These are phyloP conservation scores for Piper betle DNA, from an alignment of 164 flowering plant genomes.

Conservation along the genomic window DNA sequence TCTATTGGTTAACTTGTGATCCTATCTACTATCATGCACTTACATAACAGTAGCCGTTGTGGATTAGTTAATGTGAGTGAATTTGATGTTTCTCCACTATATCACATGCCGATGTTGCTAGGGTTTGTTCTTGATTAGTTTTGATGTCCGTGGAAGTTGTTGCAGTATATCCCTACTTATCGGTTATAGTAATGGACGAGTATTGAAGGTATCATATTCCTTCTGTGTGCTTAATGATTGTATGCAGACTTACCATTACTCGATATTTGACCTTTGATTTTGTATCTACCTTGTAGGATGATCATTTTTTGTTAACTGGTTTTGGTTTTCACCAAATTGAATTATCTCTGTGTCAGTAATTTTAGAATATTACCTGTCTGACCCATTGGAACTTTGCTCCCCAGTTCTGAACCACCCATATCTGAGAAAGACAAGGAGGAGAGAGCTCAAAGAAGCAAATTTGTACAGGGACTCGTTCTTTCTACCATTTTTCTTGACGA, in stretches of 20 bases:
- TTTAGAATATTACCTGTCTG: background rate
- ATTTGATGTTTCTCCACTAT: too few relatives aligned
- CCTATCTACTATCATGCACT: background rate
- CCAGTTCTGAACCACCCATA: conserved; percentile 15
- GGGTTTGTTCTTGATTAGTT: too few relatives aligned
- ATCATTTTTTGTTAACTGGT: background rate
- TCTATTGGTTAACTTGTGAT: background rate
- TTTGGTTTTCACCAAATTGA: background rate
- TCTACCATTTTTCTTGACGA: conserved; percentile 50
- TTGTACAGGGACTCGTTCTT: conserved; percentile 48
- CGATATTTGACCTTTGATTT: background rate
- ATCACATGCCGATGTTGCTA: too few relatives aligned
- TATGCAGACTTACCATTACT: background rate
- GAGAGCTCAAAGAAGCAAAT: conserved; percentile 45
- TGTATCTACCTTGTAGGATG: background rate
- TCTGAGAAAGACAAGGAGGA: conserved; percentile 43
- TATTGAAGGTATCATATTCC: background rate
- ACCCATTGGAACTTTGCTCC: background rate
- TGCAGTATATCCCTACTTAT: too few relatives aligned
- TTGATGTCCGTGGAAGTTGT: too few relatives aligned
- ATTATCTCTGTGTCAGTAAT: background rate
- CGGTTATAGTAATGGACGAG: too few relatives aligned
- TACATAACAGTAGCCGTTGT: background rate
- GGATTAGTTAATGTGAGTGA: too few relatives aligned
- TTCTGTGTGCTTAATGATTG: background rate